Evolutionary conservation across 129 eudicot species (phyloP).

Genomic region (Flaveria trinervia): DNA sequence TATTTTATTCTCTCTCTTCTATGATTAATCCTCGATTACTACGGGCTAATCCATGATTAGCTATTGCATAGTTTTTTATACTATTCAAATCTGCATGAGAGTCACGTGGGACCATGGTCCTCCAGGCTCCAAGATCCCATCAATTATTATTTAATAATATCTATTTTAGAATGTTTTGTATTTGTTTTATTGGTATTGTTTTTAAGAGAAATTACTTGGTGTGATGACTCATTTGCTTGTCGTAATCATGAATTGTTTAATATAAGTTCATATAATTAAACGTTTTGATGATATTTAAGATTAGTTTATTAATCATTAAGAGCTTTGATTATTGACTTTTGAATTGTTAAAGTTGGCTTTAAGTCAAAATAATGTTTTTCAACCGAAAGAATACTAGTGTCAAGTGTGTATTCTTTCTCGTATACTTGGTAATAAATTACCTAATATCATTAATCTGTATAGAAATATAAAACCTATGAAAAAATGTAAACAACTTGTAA

Average conservation of each 20-base stretch:
- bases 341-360: background rate
- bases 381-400: background rate
- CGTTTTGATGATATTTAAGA: background rate
- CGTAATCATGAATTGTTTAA: background rate
- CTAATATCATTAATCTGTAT: background rate
- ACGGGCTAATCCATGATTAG: background rate
- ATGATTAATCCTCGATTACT: constrained; percentile 8
- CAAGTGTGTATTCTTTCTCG: background rate
- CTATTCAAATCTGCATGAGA: background rate
- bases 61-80: background rate
- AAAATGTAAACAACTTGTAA: too few relatives aligned
- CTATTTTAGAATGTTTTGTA: constrained; percentile 10
- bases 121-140: background rate
- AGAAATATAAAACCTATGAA: too few relatives aligned
- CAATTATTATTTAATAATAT: background rate
- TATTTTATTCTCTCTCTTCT: constrained; percentile 14
- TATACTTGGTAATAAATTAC: background rate
- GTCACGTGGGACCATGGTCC: background rate
- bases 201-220: background rate
- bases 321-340: background rate
- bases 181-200: background rate
- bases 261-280: background rate
- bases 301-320: background rate
- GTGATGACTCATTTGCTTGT: constrained; percentile 2
- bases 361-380: background rate